A percentile compares a stretch with the other conserved stretches of the same genome.
Conservation (phyloP, 2,329 filamentous ascomycete genomes). For the Trichoderma citrinoviride region DNA sequence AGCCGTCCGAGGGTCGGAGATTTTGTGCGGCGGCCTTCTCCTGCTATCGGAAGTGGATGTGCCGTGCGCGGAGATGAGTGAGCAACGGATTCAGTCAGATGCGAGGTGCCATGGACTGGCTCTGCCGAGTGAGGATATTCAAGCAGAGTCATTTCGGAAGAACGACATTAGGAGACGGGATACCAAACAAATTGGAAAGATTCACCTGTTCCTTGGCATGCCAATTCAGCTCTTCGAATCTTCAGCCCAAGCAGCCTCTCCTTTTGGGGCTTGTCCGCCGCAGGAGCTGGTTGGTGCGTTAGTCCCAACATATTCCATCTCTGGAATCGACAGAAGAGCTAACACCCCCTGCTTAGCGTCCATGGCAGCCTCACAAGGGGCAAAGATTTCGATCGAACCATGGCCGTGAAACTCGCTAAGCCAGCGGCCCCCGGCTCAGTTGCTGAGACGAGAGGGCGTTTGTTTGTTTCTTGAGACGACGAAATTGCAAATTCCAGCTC, state of each 20-base stretch:
- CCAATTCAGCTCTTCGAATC: not conserved
- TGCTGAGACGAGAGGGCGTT: not conserved
- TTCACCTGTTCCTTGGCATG: not conserved
- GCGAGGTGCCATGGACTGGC: not conserved
- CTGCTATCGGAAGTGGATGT: slow-evolving; percentile 8
- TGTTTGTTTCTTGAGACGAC: not conserved
- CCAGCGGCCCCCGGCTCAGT: not conserved
- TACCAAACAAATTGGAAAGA: not conserved
- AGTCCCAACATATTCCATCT: slow-evolving; percentile 1
- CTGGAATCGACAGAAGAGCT: slow-evolving; percentile 8
- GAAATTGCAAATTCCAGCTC: slow-evolving; percentile 9
- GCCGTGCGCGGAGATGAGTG: slow-evolving; percentile 4
- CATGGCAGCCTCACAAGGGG: slow-evolving; percentile 19
- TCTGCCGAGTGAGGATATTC: not conserved
- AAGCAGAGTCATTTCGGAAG: not conserved
- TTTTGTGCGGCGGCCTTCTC: slow-evolving; percentile 10
- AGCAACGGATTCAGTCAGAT: not conserved
- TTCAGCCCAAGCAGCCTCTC: slow-evolving; percentile 6
- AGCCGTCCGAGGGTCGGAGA: slow-evolving; percentile 16
- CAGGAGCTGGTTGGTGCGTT: slow-evolving; percentile 6
- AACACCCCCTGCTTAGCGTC: slow-evolving; percentile 18
- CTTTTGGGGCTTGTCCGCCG: slow-evolving; percentile 13
- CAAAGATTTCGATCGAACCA: slow-evolving; percentile 21
- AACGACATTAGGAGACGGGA: not conserved
- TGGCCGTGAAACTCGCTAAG: slow-evolving; percentile 20